Evolutionary conservation across 2,329 filamentous ascomycete genomes (phyloP), one percentile per base, ranked within the genome.

Genomic region (Arthrobotrys entomopaga): DNA sequence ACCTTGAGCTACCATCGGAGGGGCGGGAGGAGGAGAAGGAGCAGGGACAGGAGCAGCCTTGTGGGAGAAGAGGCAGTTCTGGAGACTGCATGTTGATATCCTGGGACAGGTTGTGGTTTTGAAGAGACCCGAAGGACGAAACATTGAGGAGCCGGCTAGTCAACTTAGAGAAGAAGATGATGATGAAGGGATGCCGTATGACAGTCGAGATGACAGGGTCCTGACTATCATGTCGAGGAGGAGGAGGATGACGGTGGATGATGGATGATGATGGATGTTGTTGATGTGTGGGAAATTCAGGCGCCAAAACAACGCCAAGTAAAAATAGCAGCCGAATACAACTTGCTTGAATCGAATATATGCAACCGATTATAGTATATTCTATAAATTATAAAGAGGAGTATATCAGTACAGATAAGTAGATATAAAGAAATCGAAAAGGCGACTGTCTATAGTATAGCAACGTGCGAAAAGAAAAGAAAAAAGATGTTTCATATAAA

Each of bases 11-110:
- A 29, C 1, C 7, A 53, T 34, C 19, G 26, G 56, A 2, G 34
- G 34, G 24, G 48, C 6, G 49, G 65, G 15, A 49, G 38, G n/a
- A 16, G 34, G 26, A 46, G 10, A n/a, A 40, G 48, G 43, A 20
- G 48, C 38, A 1, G 42, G 6, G 42, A 13, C 13, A 19, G 42
- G 42, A 46, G 42, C 50, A 1, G 67, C 29, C 57, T 66, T 50
- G 43, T 74, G 70, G 13, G 70, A 74, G 70, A 74, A 74, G 38
- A 74, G 63, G 16, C 70, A 74, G 58, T 74, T 74, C 2, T 67
- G 63, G 0, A 74, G 63, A 13, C 58, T 50, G 42, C 70, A 74
- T 56, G 70, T 64, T 11, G 70, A 65, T 53, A 66, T 63, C 70
- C 20, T 58, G 4, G 70, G 70, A 42, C 70, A 74, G 22, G 56